phyloP scores from a whole-genome alignment of 1,284 basidiomycete species.

The Kalmanozyma brasiliensis region DNA sequence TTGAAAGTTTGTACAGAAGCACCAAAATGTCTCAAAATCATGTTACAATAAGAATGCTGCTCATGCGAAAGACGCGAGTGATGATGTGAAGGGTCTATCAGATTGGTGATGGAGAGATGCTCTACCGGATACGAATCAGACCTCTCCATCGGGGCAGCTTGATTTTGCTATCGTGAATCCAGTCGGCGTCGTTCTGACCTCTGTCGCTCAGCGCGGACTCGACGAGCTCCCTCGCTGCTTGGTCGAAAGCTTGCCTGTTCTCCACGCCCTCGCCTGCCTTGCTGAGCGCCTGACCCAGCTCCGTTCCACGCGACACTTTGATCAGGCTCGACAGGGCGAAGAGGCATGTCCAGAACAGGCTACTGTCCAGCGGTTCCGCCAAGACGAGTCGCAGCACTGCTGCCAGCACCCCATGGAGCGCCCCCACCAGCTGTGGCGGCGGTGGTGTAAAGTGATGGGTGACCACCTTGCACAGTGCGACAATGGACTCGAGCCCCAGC shows the following conservation, averaged over 20 bases:
- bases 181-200: slow-evolving; percentile 31
- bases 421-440: slow-evolving; percentile 4
- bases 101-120: slow-evolving; percentile 1
- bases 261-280: slow-evolving; percentile 20
- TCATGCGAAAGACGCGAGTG: neutral
- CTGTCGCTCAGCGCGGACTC: slow-evolving; percentile 19
- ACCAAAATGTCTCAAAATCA: too few species aligned
- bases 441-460: slow-evolving; percentile 9
- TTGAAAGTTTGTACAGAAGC: too few species aligned
- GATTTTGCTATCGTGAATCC: slow-evolving; percentile 35
- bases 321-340: slow-evolving; percentile 31
- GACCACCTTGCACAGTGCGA: slow-evolving; percentile 29
- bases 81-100: slow-evolving; percentile 3
- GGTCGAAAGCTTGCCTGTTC: slow-evolving; percentile 12
- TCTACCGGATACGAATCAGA: slow-evolving; percentile 32
- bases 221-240: slow-evolving; percentile 22
- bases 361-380: slow-evolving; percentile 30
- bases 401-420: slow-evolving; percentile 15
- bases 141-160: slow-evolving; percentile 31
- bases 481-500: slow-evolving; percentile 35
- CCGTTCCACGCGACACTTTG: slow-evolving; percentile 23
- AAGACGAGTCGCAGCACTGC: slow-evolving; percentile 23
- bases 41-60: slow-evolving; percentile 17
- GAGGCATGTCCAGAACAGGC: slow-evolving; percentile 27
- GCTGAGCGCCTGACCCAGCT: slow-evolving; percentile 8